phyloP scores from a whole-genome alignment of 306 rosid species.

The Crataegus laevigata region DNA sequence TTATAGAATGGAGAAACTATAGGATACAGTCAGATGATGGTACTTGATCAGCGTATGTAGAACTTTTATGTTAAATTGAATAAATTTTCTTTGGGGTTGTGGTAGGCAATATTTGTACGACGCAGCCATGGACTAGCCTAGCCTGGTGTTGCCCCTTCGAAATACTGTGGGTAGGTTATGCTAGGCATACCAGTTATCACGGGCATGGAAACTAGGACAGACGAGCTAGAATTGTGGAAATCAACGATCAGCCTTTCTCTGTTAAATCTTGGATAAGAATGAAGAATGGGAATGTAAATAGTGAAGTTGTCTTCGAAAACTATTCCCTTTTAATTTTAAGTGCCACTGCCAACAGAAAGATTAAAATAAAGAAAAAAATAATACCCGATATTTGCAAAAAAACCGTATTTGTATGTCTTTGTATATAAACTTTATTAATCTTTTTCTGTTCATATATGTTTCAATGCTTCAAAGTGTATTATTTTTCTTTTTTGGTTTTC shows the following conservation, averaged over 20 bases:
- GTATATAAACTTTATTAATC: neutral
- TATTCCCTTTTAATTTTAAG: neutral
- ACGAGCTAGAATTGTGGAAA: slow-evolving; percentile 58
- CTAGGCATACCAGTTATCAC: slow-evolving; percentile 75
- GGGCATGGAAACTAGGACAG: slow-evolving; percentile 71
- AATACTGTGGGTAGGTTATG: slow-evolving; percentile 68
- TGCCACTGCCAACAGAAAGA: neutral
- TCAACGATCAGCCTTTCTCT: slow-evolving; percentile 53
- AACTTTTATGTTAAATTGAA: neutral
- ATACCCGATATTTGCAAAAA: no score
- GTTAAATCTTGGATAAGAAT: slow-evolving; percentile 68
- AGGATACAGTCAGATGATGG: neutral
- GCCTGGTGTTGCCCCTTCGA: slow-evolving; percentile 79
- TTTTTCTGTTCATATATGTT: neutral
- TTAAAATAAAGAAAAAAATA: no score
- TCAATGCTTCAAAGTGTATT: no score
- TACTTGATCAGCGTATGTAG: neutral
- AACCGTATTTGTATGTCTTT: no score
- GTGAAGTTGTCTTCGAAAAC: slow-evolving; percentile 25
- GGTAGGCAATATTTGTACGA: slow-evolving; percentile 79
- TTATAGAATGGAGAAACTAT: neutral
- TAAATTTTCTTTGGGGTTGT: slow-evolving; percentile 13
- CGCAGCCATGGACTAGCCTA: slow-evolving; percentile 86
- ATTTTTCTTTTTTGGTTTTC: no score
- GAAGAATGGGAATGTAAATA: slow-evolving; percentile 61